Base-by-base conservation (phyloP, 257 asterid species). In the Mentha longifolia region DNA sequence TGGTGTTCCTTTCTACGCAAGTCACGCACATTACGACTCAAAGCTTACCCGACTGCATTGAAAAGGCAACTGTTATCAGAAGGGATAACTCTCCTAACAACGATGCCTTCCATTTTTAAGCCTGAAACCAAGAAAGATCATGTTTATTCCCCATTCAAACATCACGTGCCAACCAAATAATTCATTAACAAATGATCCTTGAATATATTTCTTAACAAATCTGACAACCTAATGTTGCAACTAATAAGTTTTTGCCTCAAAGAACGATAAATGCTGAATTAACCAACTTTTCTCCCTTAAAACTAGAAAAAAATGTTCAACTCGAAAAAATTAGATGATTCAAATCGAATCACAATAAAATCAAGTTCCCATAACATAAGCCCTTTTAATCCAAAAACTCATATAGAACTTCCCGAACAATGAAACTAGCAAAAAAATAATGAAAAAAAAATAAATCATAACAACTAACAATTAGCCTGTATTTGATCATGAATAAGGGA, bases 61-160 rank as follows among this genome's bases (percentile, higher is more conserved):
- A 95, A 95, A 66, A 92, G 96, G 79, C 99, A 95, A 79, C 97
- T 89, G 81, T 95, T 92, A 80, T 95, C 99, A 11, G 99, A 92
- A 63, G 91, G 95, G 72, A 95, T 95, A 37, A 95, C 95, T 80
- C 99, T 85, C 78, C 98, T 81, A 37, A 85, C 88, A 6, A 94
- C 81, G n/a, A 79, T 46, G 46, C 93, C 96, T 68, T 86, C 97
- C 99, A 94, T 94, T 74, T 54, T 63, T 16, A 42, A 58, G 12
- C 81, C 88, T 85, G 82, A 68, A 80, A 81, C 49, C 65, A 63
- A 45, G 59, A 75, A 22, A 73, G 62, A 3, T 35, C 56, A 22
- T 50, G 46, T 7, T 17, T 12, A 68, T 33, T 13, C n/a, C 71
- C 50, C 65, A n/a, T 17, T 61, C 30, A 15, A 43, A 43, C 55